These are phyloP conservation scores for Pouteria campechiana DNA, from an alignment of 179 eudicot species.

Conservation along the genomic window DNA sequence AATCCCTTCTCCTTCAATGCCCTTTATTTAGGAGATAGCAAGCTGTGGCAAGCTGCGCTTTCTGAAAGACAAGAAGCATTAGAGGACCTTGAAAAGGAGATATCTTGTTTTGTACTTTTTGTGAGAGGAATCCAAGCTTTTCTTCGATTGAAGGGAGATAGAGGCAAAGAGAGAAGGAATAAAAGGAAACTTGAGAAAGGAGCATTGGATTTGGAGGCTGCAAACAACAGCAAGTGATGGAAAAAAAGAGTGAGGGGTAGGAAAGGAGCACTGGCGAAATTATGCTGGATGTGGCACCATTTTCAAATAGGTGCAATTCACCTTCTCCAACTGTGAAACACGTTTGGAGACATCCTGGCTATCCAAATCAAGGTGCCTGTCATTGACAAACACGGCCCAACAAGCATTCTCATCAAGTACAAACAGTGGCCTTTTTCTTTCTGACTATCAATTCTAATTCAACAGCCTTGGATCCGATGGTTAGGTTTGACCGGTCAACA, in stretches of 20 bases:
- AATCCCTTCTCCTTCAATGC: background rate
- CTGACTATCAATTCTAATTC: too few relatives aligned
- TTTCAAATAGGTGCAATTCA: too few relatives aligned
- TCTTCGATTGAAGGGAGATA: constrained; percentile 46
- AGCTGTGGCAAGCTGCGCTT: background rate
- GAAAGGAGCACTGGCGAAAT: constrained; percentile 24
- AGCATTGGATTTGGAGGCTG: constrained; percentile 41
- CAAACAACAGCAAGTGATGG: constrained; percentile 50
- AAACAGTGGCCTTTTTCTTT: too few relatives aligned
- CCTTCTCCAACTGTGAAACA: too few relatives aligned
- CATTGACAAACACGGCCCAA: too few relatives aligned
- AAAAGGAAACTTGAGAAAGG: constrained; percentile 64
- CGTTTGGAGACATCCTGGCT: too few relatives aligned
- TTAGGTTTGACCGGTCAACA: too few relatives aligned
- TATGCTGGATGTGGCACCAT: too few relatives aligned
- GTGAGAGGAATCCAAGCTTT: constrained; percentile 58
- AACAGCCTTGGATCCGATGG: too few relatives aligned
- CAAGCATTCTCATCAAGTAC: too few relatives aligned
- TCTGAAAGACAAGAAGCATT: constrained; percentile 14
- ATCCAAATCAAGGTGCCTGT: too few relatives aligned
- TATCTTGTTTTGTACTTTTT: constrained; percentile 11
- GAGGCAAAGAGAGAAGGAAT: constrained; percentile 42
- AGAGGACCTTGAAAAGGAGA: constrained; percentile 26
- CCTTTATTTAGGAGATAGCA: background rate
- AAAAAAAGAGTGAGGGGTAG: constrained; percentile 8